Base-by-base conservation (phyloP, 352 stramenopile genomes). In the Stramenopiles sp. region DNA sequence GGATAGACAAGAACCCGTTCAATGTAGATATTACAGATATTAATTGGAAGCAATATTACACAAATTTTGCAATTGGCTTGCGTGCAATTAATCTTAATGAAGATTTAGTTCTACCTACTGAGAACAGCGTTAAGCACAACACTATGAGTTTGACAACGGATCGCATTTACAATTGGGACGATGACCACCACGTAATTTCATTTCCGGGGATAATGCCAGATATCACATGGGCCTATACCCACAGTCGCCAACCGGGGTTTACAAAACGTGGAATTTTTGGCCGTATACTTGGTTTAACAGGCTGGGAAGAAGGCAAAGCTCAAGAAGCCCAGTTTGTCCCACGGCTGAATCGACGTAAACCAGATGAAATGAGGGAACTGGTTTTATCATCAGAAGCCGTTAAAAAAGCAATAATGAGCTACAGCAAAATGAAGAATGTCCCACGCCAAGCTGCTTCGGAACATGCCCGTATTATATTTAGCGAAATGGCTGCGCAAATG, bases 191-290 rank as follows among this genome's bases (percentile, higher is more conserved):
- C 84, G 88, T 87, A 0, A 94, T 94, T 78, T 93, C 89, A 1
- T 94, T 94, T 67, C 90, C 90, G 1, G 89, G 90, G 0, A 80
- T 95, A 30, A 85, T 95, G 1, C 91, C 90, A 0, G 90, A 95
- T 80, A 87, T 95, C 14, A 92, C 90, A 67, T 95, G 90, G 90
- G 90, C 90, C 4, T 95, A 93, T 81, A 95, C 90, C 30, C 93
- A 89, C 7, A 94, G 90, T 75, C 88, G 90, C 80, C 92, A 92
- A 75, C 90, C 90, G 7, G 90, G 90, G 4, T 95, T 94, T 82
- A 95, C 90, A 7, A 90, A 91, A 67, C 91, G 89, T 0, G 90
- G 90, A 0, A 32, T 95, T 0, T 85, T 94, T 0, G 90, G 90
- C 0, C 89, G 90, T 0, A 86, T 95, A 75, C 93, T 95, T 89